Evolutionary conservation across 2,329 filamentous ascomycete genomes (phyloP).

Genomic region (Periconia digitata): DNA sequence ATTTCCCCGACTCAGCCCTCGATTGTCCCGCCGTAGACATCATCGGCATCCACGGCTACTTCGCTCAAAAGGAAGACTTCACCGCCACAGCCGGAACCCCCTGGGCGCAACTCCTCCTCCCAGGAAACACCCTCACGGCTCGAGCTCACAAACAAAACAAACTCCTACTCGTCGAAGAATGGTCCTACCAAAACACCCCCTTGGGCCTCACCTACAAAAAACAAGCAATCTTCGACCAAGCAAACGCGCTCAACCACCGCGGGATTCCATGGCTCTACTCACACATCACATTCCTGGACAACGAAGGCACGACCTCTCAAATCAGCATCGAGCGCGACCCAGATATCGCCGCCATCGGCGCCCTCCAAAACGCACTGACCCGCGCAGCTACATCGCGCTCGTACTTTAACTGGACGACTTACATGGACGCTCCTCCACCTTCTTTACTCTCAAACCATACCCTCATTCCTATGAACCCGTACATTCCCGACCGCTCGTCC

Average conservation of each 20-base stretch:
- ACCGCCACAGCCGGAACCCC: slow-evolving; percentile 30
- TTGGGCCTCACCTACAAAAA: slow-evolving; percentile 33
- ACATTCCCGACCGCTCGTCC: slow-evolving; percentile 26
- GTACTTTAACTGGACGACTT: slow-evolving; percentile 34
- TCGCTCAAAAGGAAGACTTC: slow-evolving; percentile 16
- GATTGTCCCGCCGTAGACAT: slow-evolving; percentile 37
- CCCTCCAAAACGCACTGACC: slow-evolving; percentile 22
- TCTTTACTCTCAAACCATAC: slow-evolving; percentile 21
- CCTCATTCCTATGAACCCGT: slow-evolving; percentile 29
- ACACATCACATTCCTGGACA: slow-evolving; percentile 24
- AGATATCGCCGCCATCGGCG: slow-evolving; percentile 21
- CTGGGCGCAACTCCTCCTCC: slow-evolving; percentile 39
- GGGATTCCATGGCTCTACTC: slow-evolving; percentile 42
- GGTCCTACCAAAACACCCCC: slow-evolving; percentile 30
- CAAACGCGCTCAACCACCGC: slow-evolving; percentile 36
- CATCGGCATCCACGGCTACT: slow-evolving; percentile 39
- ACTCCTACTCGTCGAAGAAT: slow-evolving; percentile 38
- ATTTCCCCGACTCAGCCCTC: slow-evolving; percentile 36
- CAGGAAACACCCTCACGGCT: slow-evolving; percentile 35
- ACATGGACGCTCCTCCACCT: slow-evolving; percentile 24
- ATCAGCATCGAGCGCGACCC: slow-evolving; percentile 25
- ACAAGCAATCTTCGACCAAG: slow-evolving; percentile 38
- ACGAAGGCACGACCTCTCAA: slow-evolving; percentile 23
- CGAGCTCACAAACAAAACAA: slow-evolving; percentile 26
- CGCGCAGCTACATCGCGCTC: slow-evolving; percentile 26